A percentile compares a stretch with the other conserved stretches of the same genome.
phyloP scores from a whole-genome alignment of 441 rosid species.

The Flueggea neowawraea region DNA sequence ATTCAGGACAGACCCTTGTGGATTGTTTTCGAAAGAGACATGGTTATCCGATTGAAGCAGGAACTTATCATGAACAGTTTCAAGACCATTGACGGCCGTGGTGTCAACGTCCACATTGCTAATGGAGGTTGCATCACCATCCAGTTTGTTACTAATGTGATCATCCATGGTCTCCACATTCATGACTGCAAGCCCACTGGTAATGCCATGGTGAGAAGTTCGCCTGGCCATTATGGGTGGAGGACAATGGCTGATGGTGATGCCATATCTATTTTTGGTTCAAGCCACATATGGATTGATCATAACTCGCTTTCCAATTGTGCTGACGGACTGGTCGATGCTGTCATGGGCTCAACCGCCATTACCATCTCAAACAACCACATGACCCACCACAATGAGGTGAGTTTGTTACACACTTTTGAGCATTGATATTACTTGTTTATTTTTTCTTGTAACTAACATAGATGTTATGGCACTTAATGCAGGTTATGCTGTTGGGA shows the following conservation, averaged over 20 bases:
- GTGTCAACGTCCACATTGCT: conserved; percentile 84
- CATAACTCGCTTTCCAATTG: conserved; percentile 90
- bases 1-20: conserved; percentile 83
- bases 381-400: conserved; percentile 95
- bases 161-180: conserved; percentile 83
- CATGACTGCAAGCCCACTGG: conserved; percentile 93
- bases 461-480: not conserved
- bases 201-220: conserved; percentile 89
- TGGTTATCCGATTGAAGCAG: conserved; percentile 87
- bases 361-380: conserved; percentile 91
- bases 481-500: conserved; percentile 84
- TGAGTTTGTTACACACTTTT: conserved; percentile 13
- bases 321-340: conserved; percentile 96
- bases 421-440: not conserved
- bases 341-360: conserved; percentile 94
- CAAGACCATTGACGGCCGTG: conserved; percentile 95
- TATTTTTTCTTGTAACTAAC: conserved; percentile 6
- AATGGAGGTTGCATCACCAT: conserved; percentile 87
- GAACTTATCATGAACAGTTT: conserved; percentile 86
- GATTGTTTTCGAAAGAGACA: conserved; percentile 90
- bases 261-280: conserved; percentile 84
- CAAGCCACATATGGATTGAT: conserved; percentile 94
- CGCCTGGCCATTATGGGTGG: conserved; percentile 81
- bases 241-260: conserved; percentile 97
- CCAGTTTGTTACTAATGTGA: conserved; percentile 81